These are phyloP conservation scores for Aspergillus flavus DNA, from an alignment of 2,329 filamentous ascomycete species.

Conservation along the genomic window DNA sequence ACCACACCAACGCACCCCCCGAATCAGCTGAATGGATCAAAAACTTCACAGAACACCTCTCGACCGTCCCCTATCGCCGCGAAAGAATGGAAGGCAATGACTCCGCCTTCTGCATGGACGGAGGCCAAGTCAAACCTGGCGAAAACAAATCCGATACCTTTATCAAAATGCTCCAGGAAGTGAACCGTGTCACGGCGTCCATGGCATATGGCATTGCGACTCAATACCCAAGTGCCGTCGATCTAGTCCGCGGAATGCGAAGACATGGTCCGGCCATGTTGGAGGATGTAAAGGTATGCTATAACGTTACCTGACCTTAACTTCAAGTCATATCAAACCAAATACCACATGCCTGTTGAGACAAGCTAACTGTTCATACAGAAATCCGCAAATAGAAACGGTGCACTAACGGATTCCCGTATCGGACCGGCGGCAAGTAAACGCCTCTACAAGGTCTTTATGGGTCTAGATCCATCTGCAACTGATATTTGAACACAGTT, in stretches of 20 bases:
- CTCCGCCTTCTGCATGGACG: constrained; percentile 74
- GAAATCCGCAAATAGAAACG: constrained; percentile 53
- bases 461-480: constrained; percentile 47
- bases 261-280: constrained; percentile 61
- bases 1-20: constrained; percentile 63
- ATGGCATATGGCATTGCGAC: constrained; percentile 70
- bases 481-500: constrained; percentile 41
- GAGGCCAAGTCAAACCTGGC: constrained; percentile 73
- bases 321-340: neutral
- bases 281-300: constrained; percentile 57
- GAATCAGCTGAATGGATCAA: constrained; percentile 75
- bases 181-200: constrained; percentile 69
- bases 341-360: neutral
- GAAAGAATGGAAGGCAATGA: constrained; percentile 52
- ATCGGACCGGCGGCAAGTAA: constrained; percentile 52
- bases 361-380: constrained; percentile 18
- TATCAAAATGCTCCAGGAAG: constrained; percentile 74
- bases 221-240: constrained; percentile 61
- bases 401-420: constrained; percentile 46
- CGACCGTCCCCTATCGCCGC: constrained; percentile 69
- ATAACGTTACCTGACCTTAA: neutral
- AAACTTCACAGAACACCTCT: constrained; percentile 76
- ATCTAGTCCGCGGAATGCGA: constrained; percentile 63
- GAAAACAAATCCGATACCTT: constrained; percentile 69
- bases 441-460: constrained; percentile 54